Conservation (phyloP, 495 filamentous ascomycete species). For the Podospora tetraspora region DNA sequence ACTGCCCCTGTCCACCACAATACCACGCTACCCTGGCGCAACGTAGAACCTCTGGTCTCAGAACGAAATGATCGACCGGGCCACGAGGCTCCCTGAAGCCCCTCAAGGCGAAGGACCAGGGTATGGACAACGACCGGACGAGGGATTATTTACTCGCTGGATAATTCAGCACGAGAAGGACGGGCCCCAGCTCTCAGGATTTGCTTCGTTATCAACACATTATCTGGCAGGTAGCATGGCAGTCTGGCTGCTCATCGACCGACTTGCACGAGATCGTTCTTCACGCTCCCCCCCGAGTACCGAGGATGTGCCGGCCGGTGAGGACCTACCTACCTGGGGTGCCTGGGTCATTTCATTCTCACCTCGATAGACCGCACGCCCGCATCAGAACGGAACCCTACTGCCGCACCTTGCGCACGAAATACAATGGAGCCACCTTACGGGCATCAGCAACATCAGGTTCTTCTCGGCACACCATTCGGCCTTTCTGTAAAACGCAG, state of each 20-base stretch:
- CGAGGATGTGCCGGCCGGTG: not conserved
- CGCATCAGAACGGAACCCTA: constrained; percentile 6
- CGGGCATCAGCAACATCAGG: not conserved
- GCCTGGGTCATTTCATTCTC: not conserved
- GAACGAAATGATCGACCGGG: constrained; percentile 16
- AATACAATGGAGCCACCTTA: constrained; percentile 14
- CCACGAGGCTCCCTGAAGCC: constrained; percentile 13
- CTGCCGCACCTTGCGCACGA: constrained; percentile 25
- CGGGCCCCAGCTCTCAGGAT: not conserved
- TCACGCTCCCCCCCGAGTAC: not conserved
- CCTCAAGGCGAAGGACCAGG: constrained; percentile 1
- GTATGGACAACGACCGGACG: not conserved
- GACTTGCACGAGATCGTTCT: not conserved
- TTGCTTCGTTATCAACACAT: not conserved
- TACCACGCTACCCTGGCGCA: constrained; percentile 4
- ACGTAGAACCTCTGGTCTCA: constrained; percentile 15
- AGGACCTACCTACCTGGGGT: not conserved
- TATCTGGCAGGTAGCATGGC: not conserved
- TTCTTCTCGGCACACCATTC: constrained; percentile 4
- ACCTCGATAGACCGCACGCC: constrained; percentile 11
- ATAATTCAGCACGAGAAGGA: not conserved
- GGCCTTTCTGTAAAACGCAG: constrained; percentile 1
- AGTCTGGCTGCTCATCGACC: not conserved
- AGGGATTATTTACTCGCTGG: not conserved
- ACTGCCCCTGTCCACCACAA: constrained; percentile 7